Evolutionary conservation across 139 green algal species (phyloP).

Genomic region (Chlorella vulgaris): DNA sequence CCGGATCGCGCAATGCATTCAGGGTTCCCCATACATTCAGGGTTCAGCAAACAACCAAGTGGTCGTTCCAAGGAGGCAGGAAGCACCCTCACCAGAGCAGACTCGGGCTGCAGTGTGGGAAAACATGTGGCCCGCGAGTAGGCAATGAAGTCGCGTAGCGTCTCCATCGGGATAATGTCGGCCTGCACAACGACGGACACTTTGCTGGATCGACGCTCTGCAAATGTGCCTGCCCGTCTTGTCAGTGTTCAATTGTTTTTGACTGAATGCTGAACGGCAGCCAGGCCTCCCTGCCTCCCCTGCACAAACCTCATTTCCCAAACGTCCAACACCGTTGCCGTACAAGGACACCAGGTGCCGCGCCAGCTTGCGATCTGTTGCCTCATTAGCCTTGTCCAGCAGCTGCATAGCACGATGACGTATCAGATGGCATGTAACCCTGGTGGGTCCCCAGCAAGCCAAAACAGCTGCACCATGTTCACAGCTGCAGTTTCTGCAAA

Average conservation of each 20-base stretch:
- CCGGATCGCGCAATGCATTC: background rate
- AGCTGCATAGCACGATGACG: conserved; percentile 27
- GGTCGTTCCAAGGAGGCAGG: background rate
- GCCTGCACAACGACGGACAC: background rate
- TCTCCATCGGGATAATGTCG: conserved; percentile 58
- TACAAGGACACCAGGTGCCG: conserved; percentile 92
- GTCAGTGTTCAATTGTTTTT: background rate
- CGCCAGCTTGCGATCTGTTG: conserved; percentile 84
- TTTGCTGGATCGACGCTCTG: too few relatives aligned
- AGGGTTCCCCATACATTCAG: too few relatives aligned
- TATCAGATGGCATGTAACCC: background rate
- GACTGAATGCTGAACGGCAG: background rate
- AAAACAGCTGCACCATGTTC: too few relatives aligned
- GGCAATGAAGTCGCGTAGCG: conserved; percentile 89
- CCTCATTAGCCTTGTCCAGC: conserved; percentile 90
- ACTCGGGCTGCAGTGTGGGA: conserved; percentile 80
- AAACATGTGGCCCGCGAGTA: conserved; percentile 75
- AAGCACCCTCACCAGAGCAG: conserved; percentile 49
- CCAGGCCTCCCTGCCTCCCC: too few relatives aligned
- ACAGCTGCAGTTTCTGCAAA: too few relatives aligned
- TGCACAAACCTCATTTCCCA: conserved; percentile 14
- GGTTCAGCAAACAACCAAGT: too few relatives aligned
- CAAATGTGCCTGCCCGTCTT: too few relatives aligned
- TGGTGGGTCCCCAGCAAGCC: background rate
- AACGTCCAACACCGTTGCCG: conserved; percentile 50